Conservation (phyloP, 495 filamentous ascomycete genomes). For the Daldinia childiae region DNA sequence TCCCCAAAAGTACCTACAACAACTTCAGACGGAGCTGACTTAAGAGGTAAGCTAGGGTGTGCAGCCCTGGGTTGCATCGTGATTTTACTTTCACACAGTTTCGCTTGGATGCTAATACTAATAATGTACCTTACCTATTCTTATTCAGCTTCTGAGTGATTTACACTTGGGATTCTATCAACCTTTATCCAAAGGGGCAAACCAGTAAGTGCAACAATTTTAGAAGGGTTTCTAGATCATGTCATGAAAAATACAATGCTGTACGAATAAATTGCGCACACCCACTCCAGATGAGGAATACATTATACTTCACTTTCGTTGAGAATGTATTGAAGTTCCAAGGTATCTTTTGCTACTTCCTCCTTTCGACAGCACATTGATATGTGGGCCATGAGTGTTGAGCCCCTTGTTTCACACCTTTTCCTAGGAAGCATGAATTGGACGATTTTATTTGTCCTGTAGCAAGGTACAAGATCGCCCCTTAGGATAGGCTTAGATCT, state of each 20-base stretch:
- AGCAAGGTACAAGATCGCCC: neutral
- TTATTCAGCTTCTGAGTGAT: neutral
- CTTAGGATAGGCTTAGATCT: neutral
- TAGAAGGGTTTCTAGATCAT: neutral
- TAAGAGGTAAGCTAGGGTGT: no score
- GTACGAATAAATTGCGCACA: no score
- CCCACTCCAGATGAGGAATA: neutral
- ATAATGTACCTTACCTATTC: neutral
- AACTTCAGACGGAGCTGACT: no score
- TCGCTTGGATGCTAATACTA: neutral
- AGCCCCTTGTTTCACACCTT: neutral
- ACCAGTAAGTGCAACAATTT: neutral
- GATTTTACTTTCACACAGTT: neutral
- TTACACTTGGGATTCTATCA: neutral
- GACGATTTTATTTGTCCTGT: neutral
- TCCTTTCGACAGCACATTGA: neutral
- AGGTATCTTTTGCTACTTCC: neutral
- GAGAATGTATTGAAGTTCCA: neutral
- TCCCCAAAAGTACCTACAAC: no score
- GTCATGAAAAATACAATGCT: neutral
- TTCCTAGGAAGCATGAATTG: neutral
- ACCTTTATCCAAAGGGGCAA: neutral
- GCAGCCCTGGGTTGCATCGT: no score
- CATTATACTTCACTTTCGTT: neutral
- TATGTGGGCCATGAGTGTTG: neutral